Evolutionary conservation across 768 basidiomycete genomes (phyloP), one percentile per base, ranked within the genome.

Genomic region (Antrodiella citrinella): DNA sequence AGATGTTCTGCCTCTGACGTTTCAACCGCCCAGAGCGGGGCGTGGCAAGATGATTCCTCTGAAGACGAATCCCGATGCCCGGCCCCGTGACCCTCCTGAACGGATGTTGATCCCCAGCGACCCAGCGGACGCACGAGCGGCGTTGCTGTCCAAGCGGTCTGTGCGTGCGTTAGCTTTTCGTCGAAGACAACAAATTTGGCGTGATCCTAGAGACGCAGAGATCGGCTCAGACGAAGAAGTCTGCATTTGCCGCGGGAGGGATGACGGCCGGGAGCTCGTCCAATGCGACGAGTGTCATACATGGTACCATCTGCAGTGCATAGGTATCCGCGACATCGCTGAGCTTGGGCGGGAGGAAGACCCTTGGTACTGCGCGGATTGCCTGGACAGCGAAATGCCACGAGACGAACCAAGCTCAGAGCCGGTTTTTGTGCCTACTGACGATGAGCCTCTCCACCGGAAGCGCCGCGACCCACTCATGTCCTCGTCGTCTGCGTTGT

Each of bases 291-390:
- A 74, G 3, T 92, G 89, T 63, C 72, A 78, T 61, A 81, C 72
- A 13, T 92, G 89, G 89, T 91, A 85, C 61, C 89, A 92, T 65
- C 72, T 89, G 25, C 67, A 78, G 41, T 92, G 89, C 64, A 81
- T 91, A 30, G 88, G 86, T 47, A 84, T 91, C 57, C 67, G 66
- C 47, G 74, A 72, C 56, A 73, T 79, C 26, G 65, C 73, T 10
- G 81, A 88, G 47, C 70, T 91, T 13, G 89, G 86, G 4, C 75
- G 66, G 45, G 86, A 87, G 59, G 85, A 89, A 57, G 86, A 89
- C 57, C 80, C 80, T 1, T 92, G 89, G 88, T 91, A 75, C 64
- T 85, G 87, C 65, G 63, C 69, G 47, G 67, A 71, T 51, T 81
- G 89, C 57, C 61, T 77, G 24, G 66, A 70, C 42, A 72, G 70